A percentile compares a stretch with the other conserved stretches of the same genome.
phyloP scores from a whole-genome alignment of 441 rosid genomes.

The Capsella rubella region DNA sequence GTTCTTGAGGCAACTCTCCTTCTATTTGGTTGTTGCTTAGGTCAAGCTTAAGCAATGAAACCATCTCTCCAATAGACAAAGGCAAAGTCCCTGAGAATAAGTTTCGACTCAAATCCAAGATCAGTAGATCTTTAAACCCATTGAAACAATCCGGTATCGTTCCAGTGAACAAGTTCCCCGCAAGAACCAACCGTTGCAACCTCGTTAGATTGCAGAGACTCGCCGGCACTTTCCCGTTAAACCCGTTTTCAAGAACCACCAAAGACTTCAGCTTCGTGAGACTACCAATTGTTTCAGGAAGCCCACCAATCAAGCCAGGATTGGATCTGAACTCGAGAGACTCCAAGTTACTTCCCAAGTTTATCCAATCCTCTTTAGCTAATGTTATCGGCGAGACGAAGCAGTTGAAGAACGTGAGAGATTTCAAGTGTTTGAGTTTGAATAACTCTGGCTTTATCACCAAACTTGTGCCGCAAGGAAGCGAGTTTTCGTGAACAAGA shows the following conservation, averaged over 20 bases:
- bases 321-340: slow-evolving; percentile 78
- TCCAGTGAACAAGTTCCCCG: slow-evolving; percentile 66
- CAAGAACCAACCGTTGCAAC: slow-evolving; percentile 53
- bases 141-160: slow-evolving; percentile 58
- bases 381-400: slow-evolving; percentile 53
- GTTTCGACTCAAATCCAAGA: slow-evolving; percentile 81
- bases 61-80: slow-evolving; percentile 56
- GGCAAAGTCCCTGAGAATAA: slow-evolving; percentile 70
- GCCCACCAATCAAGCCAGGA: slow-evolving; percentile 60
- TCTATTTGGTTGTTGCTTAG: slow-evolving; percentile 66
- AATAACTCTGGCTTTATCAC: slow-evolving; percentile 72
- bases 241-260: slow-evolving; percentile 43
- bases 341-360: slow-evolving; percentile 59
- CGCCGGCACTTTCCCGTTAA: slow-evolving; percentile 18
- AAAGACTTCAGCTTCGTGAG: slow-evolving; percentile 41
- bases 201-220: slow-evolving; percentile 38
- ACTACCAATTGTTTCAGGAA: slow-evolving; percentile 51
- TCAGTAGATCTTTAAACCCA: slow-evolving; percentile 62
- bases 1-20: slow-evolving; percentile 60
- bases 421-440: slow-evolving; percentile 72
- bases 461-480: slow-evolving; percentile 62
- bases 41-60: slow-evolving; percentile 82
- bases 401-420: slow-evolving; percentile 79
- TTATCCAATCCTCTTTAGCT: slow-evolving; percentile 60
- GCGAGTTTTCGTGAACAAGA: slow-evolving; percentile 76